These are phyloP conservation scores for Aspergillus spinulosporus DNA, from an alignment of 2,329 filamentous ascomycete genomes.

Conservation along the genomic window DNA sequence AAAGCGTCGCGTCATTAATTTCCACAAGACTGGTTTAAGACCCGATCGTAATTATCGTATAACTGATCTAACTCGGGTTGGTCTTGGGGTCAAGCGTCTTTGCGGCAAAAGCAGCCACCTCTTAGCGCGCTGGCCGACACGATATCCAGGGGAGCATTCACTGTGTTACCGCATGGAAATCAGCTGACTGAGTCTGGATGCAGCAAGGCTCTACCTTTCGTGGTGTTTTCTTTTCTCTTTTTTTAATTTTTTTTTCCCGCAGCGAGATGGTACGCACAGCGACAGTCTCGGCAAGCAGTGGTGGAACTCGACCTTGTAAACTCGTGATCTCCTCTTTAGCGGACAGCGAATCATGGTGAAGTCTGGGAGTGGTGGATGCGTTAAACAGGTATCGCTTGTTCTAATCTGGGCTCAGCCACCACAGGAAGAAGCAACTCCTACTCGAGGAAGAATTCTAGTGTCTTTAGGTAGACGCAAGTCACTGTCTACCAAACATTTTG, in stretches of 20 bases:
- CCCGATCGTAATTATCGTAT: constrained; percentile 1
- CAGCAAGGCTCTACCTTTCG: background rate
- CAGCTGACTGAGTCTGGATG: background rate
- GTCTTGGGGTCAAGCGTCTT: constrained; percentile 16
- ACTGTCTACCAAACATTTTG: background rate
- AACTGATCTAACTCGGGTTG: constrained; percentile 11
- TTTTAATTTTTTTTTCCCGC: background rate
- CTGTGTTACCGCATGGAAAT: background rate
- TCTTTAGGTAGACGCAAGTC: background rate
- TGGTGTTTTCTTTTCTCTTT: background rate
- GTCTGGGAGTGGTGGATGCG: background rate
- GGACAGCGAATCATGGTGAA: constrained; percentile 15
- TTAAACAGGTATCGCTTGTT: background rate
- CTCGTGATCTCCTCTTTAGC: background rate
- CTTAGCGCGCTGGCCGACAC: background rate
- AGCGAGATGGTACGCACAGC: background rate
- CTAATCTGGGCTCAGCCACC: constrained; percentile 6
- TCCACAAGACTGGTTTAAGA: background rate
- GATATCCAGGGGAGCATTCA: constrained; percentile 3
- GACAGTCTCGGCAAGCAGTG: constrained; percentile 1
- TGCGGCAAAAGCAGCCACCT: constrained; percentile 7
- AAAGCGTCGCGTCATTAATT: constrained; percentile 7
- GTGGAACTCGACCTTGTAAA: constrained; percentile 15
- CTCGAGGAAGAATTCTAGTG: background rate
- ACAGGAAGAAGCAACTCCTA: background rate